Conservation (phyloP, 108 stramenopile species). For the Fistulifera pelliculosa region DNA sequence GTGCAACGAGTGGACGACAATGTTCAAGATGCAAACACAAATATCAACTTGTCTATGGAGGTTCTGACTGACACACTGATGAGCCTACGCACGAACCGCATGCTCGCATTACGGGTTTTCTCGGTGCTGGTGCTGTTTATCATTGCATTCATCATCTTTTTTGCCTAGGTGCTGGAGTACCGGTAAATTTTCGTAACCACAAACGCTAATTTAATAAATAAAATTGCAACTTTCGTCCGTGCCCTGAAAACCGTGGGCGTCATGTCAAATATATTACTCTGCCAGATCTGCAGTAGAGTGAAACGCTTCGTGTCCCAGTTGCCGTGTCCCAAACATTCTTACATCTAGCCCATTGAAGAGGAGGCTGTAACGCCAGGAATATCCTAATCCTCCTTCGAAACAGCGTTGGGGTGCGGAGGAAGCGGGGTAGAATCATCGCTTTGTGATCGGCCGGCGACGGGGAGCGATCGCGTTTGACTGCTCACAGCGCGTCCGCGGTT, state of each 20-base stretch:
- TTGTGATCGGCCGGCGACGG: no score
- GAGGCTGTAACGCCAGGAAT: no score
- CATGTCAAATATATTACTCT: background rate
- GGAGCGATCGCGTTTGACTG: no score
- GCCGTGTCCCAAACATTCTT: no score
- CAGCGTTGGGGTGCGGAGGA: no score
- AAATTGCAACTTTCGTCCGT: no score
- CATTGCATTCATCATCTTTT: slow-evolving; percentile 77
- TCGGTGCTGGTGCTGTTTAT: slow-evolving; percentile 73
- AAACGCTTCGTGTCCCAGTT: no score
- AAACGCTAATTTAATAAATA: no score
- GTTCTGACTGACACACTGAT: slow-evolving; percentile 71
- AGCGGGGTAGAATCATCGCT: no score
- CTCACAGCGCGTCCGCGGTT: no score
- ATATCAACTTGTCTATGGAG: slow-evolving; percentile 63
- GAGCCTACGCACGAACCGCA: slow-evolving; percentile 60
- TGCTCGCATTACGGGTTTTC: slow-evolving; percentile 58
- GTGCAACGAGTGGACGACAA: slow-evolving; percentile 87
- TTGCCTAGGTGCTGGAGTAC: slow-evolving; percentile 38
- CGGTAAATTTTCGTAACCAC: background rate
- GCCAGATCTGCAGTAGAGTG: background rate
- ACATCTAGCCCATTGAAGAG: no score
- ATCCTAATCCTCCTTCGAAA: no score
- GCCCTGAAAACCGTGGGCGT: background rate
- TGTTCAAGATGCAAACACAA: slow-evolving; percentile 80